Percentiles rank a stretch among this genome's conserved stretches.
phyloP scores from a whole-genome alignment of 768 basidiomycete genomes.

The Macrocybe gigantea region DNA sequence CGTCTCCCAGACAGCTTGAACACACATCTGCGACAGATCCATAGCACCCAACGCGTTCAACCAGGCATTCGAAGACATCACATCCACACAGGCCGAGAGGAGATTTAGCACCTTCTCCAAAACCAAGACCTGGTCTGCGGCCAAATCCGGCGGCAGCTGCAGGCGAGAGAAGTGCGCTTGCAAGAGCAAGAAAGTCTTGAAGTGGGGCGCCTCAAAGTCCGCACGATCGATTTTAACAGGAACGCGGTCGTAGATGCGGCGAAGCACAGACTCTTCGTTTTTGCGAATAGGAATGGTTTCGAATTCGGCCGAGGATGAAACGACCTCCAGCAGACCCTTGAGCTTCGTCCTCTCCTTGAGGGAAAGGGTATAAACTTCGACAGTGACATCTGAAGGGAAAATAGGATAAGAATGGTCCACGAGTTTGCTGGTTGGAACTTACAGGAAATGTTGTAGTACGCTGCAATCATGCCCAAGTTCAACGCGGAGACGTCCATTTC shows the following conservation, averaged over 20 bases:
- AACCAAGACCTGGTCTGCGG: constrained; percentile 83
- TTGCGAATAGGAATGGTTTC: constrained; percentile 92
- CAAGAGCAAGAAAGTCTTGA: constrained; percentile 96
- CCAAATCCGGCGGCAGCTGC: constrained; percentile 88
- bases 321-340: constrained; percentile 93
- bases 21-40: constrained; percentile 98
- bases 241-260: constrained; percentile 91
- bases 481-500: constrained; percentile 91
- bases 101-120: constrained; percentile 88
- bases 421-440: constrained; percentile 15
- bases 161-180: constrained; percentile 97
- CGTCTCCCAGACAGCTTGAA: constrained; percentile 96
- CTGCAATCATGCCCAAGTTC: constrained; percentile 98
- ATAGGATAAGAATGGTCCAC: constrained; percentile 9
- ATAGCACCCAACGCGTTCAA: constrained; percentile 92
- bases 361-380: constrained; percentile 94
- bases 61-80: constrained; percentile 97
- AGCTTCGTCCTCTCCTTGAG: constrained; percentile 95
- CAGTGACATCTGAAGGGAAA: constrained; percentile 69
- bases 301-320: constrained; percentile 95
- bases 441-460: constrained; percentile 94
- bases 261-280: constrained; percentile 81
- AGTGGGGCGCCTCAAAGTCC: constrained; percentile 93
- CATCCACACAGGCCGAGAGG: constrained; percentile 92
- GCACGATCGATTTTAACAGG: constrained; percentile 84